Evolutionary conservation across 1,284 basidiomycete genomes (phyloP), one percentile per base, ranked within the genome.

Genomic region (Microbotryum lychnidis-dioicae): DNA sequence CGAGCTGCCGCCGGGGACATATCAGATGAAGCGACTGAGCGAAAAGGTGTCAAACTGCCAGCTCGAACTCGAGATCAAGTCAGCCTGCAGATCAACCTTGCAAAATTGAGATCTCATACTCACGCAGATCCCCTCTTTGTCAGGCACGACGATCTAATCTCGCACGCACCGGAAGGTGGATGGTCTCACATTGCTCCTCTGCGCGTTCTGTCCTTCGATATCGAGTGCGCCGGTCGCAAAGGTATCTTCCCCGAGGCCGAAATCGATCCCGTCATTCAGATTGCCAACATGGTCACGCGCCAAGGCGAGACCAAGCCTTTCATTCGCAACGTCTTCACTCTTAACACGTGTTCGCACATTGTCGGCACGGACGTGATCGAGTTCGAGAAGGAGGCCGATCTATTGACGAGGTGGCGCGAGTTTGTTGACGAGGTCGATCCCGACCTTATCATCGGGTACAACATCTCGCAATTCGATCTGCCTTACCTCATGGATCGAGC

Each of bases 281-380:
- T 97, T 61, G 92, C 92, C 1, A 93, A 91, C 73, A 96, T 97
- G 92, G 92, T 97, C 1, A 96, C 91, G 33, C 81, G 87, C 3
- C 93, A 97, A 81, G 91, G 92, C 68, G 92, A 96, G 72, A 79
- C 79, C 46, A 85, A 89, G 63, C 93, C 92, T 0, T 97, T 97
- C 76, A 85, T 97, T 66, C 84, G 92, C 9, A 97, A 97, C 70
- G 82, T 97, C n/a, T 97, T 97, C 75, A 94, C 92, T 0, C 82
- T 97, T 52, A 92, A 94, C 71, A 85, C 87, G 0, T 97, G 92
- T 72, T 82, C 91, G 0, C 82, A 94, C 73, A 97, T 97, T 57
- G 91, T 93, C 57, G 93, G 92, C 16, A 92, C 92, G 0, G 89
- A 97, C 73, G 92, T 97, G 0, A 77, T 93, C n/a, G 85, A 86